Evolutionary conservation across 352 stramenopile species (phyloP).

Genomic region (Synura sp.): DNA sequence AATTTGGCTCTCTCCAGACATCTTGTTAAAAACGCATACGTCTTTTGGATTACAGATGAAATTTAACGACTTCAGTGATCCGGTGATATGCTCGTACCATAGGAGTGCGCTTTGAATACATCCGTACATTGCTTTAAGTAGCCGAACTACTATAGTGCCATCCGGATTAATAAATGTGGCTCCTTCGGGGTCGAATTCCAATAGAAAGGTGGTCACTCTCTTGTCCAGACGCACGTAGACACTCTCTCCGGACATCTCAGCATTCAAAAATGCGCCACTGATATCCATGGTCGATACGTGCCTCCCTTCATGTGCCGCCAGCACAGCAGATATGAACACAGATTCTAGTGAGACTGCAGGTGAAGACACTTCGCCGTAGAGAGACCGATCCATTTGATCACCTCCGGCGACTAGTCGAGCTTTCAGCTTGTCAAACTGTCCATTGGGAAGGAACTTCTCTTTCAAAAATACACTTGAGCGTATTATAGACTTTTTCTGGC

Average conservation of each 20-base stretch:
- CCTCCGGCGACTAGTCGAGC: not conserved
- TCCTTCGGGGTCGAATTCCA: too few relatives aligned
- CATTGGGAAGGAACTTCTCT: too few relatives aligned
- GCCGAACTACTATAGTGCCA: not conserved
- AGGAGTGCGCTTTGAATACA: constrained; percentile 1
- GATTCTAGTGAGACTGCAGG: too few relatives aligned
- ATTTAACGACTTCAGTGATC: not conserved
- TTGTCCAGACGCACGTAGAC: too few relatives aligned
- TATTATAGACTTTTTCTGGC: too few relatives aligned
- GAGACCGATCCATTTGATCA: not conserved
- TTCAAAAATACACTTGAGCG: too few relatives aligned
- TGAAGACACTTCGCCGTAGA: not conserved
- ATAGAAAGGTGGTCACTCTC: too few relatives aligned
- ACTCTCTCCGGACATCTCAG: too few relatives aligned
- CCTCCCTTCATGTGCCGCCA: too few relatives aligned
- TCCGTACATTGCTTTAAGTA: not conserved
- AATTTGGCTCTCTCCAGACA: not conserved
- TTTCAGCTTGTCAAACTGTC: not conserved
- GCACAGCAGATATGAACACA: too few relatives aligned
- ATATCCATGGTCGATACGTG: too few relatives aligned
- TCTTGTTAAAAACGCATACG: constrained; percentile 24
- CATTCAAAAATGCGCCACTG: too few relatives aligned
- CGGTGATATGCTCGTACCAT: not conserved
- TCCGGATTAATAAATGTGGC: not conserved
- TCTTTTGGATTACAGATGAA: not conserved